Percentiles rank a stretch among this genome's conserved stretches.
phyloP scores from a whole-genome alignment of 192 early-diverging fungal genomes.

The Backusella morwellensis region DNA sequence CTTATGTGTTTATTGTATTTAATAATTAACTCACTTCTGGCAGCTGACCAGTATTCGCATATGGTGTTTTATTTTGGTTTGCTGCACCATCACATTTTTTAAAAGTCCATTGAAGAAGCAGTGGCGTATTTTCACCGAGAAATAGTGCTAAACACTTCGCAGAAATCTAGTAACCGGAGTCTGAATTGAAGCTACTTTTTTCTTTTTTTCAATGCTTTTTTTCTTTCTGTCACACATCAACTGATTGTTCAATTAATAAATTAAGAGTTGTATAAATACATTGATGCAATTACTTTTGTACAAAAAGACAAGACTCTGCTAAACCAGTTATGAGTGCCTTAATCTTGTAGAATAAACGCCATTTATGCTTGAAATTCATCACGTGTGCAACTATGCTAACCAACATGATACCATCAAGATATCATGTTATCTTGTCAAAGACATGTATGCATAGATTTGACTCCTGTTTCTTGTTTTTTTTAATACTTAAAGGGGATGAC shows the following conservation, averaged over 20 bases:
- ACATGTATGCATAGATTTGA: not conserved
- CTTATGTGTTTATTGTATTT: not conserved
- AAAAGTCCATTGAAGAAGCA: not conserved
- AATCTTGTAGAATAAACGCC: not conserved
- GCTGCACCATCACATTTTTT: not conserved
- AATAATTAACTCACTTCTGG: not conserved
- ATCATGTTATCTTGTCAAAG: constrained; percentile 4
- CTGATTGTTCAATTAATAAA: not conserved
- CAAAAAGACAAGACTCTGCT: not conserved
- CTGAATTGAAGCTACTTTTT: not conserved
- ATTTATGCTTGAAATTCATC: not conserved
- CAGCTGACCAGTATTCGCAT: not conserved
- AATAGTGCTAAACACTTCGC: not conserved
- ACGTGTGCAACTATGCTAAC: not conserved
- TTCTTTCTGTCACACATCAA: not conserved
- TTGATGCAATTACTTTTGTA: not conserved
- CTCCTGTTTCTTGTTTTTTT: not conserved
- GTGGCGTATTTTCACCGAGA: not conserved
- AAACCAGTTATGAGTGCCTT: not conserved
- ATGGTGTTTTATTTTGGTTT: not conserved
- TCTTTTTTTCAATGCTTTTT: not conserved
- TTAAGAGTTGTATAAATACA: not conserved
- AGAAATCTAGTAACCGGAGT: not conserved
- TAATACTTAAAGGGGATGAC: not conserved
- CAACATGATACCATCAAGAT: not conserved